phyloP scores from a whole-genome alignment of 306 rosid species.

The Fragaria ananassa region DNA sequence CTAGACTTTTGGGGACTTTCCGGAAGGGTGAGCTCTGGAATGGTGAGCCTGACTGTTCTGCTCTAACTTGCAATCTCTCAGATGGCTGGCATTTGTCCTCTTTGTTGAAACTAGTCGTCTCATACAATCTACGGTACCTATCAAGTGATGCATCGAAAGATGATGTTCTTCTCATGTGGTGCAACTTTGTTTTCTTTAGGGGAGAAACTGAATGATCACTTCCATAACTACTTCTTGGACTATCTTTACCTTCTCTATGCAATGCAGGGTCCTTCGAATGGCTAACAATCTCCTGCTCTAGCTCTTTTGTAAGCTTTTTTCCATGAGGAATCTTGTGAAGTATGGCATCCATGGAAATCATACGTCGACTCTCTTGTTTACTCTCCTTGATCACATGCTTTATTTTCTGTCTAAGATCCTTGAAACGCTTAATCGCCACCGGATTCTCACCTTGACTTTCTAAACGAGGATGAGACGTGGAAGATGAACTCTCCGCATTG shows the following conservation, averaged over 20 bases:
- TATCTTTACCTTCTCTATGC: conserved; percentile 33
- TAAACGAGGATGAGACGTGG: not conserved
- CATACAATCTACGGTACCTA: conserved; percentile 57
- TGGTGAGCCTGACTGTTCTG: conserved; percentile 25
- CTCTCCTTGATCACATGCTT: conserved; percentile 52
- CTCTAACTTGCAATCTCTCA: conserved; percentile 38
- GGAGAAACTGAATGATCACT: conserved; percentile 22
- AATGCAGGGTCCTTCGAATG: conserved; percentile 20
- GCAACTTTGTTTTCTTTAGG: conserved; percentile 21
- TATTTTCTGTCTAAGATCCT: conserved; percentile 56
- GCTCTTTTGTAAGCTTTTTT: conserved; percentile 26
- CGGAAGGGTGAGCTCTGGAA: conserved; percentile 13
- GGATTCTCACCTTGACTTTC: conserved; percentile 24
- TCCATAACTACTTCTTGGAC: conserved; percentile 21
- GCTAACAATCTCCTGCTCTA: conserved; percentile 27
- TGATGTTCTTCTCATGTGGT: conserved; percentile 46
- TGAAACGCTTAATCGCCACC: conserved; percentile 38
- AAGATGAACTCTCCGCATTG: not conserved
- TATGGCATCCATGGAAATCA: conserved; percentile 64
- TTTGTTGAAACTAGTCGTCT: conserved; percentile 44
- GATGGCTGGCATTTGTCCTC: conserved; percentile 33
- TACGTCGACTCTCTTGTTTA: conserved; percentile 41
- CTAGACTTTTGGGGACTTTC: conserved; percentile 36
- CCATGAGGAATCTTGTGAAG: conserved; percentile 72
- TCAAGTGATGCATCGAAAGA: conserved; percentile 51